Evolutionary conservation across 495 filamentous ascomycete species (phyloP), one percentile per base, ranked within the genome.

Genomic region (Tuber aestivum): DNA sequence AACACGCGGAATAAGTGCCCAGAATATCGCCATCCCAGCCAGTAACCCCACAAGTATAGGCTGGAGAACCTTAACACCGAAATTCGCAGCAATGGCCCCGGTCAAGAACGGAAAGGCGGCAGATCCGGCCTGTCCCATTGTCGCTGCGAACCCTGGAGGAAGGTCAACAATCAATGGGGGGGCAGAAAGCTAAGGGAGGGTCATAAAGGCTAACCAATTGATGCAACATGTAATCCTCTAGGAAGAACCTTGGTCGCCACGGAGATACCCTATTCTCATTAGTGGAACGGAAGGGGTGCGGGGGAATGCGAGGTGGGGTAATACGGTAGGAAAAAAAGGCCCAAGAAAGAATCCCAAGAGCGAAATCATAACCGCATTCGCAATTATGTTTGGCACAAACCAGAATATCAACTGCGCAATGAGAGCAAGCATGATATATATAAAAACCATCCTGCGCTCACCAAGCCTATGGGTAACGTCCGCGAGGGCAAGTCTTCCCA

Each of bases 261-360:
- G 27, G 80, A 83, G 10, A 85, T 80, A 1, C 82, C 83, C 48
- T 74, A n/a, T 16, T 14, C 35, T 35, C 4, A 2, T 65, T 7
- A 82, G 89, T 1, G 93, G 86, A 0, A 92, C 0, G 92, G 91
- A n/a, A n/a, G n/a, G n/a, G n/a, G n/a, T n/a, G 8, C 12, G 94
- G 84, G n/a, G 92, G 80, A 35, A 92, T 83, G 9, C 92, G 91
- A 35, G 27, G 50, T 16, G 35, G 20, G 78, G 79, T 35, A 83
- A 78, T 23, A 83, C 83, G 40, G 82, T 84, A 38, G 84, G 84
- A 76, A 85, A 90, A 1, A 95, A 86, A 0, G 93, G 92, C 0
- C 94, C 93, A 18, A 96, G 84, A n/a, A 94, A 82, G 48, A 94
- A 84, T 6, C 93, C 93, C 38, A 95, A 84, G n/a, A 94, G 83